Evolutionary conservation across 192 early-diverging fungal species (phyloP).

Genomic region (Backusella mclennaniae): DNA sequence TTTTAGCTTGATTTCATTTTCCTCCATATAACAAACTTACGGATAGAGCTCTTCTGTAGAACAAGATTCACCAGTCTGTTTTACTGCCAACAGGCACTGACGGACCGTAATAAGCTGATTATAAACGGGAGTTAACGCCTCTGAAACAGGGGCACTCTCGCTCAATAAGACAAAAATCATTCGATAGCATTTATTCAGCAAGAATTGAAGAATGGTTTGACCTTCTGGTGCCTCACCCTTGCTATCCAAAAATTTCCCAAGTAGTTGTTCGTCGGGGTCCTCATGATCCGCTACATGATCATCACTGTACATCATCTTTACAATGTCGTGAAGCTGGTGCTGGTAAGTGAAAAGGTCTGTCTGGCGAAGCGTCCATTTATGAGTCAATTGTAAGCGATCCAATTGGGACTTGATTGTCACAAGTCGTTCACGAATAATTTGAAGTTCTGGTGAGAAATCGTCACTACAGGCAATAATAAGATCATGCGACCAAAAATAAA

Average conservation of each 20-base stretch:
- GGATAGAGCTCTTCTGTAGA: conserved; percentile 67
- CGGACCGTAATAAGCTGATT: conserved; percentile 73
- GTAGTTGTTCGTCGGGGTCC: neutral
- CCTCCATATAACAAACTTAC: conserved; percentile 24
- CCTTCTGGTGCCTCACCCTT: conserved; percentile 60
- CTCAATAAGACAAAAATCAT: conserved; percentile 70
- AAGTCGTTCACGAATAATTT: conserved; percentile 58
- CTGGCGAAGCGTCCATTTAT: conserved; percentile 77
- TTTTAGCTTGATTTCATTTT: neutral
- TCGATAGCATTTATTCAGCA: conserved; percentile 76
- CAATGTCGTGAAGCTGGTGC: conserved; percentile 71
- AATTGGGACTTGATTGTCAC: conserved; percentile 71
- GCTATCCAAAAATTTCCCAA: conserved; percentile 56
- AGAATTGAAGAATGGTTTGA: conserved; percentile 62
- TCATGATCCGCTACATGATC: neutral
- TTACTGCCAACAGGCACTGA: conserved; percentile 63
- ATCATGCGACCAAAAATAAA: conserved; percentile 82
- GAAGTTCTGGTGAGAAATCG: conserved; percentile 59
- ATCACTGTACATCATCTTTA: conserved; percentile 54
- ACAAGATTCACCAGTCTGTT: conserved; percentile 62
- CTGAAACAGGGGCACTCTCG: conserved; percentile 68
- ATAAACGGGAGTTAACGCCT: conserved; percentile 65
- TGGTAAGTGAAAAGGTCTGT: conserved; percentile 73
- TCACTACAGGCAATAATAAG: conserved; percentile 63
- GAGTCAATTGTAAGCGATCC: conserved; percentile 72